Base-by-base conservation (phyloP, 805 yeast species). In the Schwanniomyces pseudopolymorphus region DNA sequence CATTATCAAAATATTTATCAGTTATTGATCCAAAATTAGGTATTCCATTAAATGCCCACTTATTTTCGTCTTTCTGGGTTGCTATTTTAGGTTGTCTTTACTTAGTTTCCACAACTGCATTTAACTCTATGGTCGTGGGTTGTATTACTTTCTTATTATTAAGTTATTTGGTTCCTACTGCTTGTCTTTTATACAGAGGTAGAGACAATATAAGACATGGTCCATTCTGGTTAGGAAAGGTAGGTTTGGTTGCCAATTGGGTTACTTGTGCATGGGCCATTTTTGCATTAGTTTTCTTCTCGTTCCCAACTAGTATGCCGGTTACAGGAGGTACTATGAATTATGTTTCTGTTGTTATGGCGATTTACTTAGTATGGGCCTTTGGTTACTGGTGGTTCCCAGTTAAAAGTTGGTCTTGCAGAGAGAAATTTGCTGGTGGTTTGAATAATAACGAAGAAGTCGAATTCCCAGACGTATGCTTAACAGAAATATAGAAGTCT, bases 101-200 rank as follows among this genome's bases (percentile, higher is more conserved):
- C 57, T 66, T 84, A 70, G 88, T 82, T 3, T 83, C 88, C 5
- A 71, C 80, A 19, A 78, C 87, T 0, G 89, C 89, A 6, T 84
- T 80, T 61, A 81, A 81, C 56, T 79, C 88, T 17, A 75, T 84
- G 69, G 79, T 81, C 21, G 74, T 78, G 31, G 85, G 83, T 4
- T 78, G 86, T 59, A 77, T 83, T 52, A 75, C 79, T 5, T 81
- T 84, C 57, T 64, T 84, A 48, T 67, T 81, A 38, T 54, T 83
- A 36, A 79, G 86, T 4, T 84, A 84, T 59, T 56, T 75, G 11
- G 74, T 84, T 33, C 88, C 88, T 16, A 69, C 75, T 16, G 56
- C 65, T 3, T 81, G 78, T 53, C 62, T 78, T 43, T 60, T 81
- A 42, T 50, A 58, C 49, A 73, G 64, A 53, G 84, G 81, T 25